Evolutionary conservation across 2,329 filamentous ascomycete genomes (phyloP), one percentile per base, ranked within the genome.

Genomic region (Penicillium sp.): DNA sequence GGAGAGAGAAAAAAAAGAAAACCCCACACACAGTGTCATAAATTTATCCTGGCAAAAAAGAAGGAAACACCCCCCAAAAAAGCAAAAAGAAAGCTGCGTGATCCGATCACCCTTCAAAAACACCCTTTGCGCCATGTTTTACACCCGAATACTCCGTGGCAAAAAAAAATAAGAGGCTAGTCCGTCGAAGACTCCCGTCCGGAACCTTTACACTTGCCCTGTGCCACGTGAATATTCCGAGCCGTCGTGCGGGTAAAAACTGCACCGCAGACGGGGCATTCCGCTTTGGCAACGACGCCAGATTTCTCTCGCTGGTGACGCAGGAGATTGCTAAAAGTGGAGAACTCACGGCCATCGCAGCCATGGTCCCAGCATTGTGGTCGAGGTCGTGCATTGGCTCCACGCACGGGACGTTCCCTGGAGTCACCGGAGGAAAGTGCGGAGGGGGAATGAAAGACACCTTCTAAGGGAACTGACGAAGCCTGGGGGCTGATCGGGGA

Each of bases 341-440:
- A 95, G 65, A 97, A 97, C 63, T 95, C 88, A 28, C 90, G 84
- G 18, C 91, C 91, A 62, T 96, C 95, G 75, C 91, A 97, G 9
- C 90, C 91, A 64, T 97, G 91, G 52, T 96, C 91, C 88, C 88
- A 97, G 70, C 91, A 96, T 66, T 95, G 89, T 39, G 90, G 90
- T 72, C 95, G 95, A n/a, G 89, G 89, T 55, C 87, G 80, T 58
- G 82, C 84, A 66, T 86, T 85, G 13, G 90, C 77, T 12, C 90
- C 81, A 50, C 86, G 78, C 35, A 88, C 82, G 55, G 82, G 68
- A 41, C 70, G 70, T 26, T 69, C 66, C n/a, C 62, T 62, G 8
- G 56, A 44, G 5, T 43, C 42, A n/a, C 32, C 33, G 7, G 33
- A 27, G 6, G 55, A 53, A 1, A 55, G 46, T 28, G 62, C 56